Conservation (phyloP, 2,329 filamentous ascomycete genomes). For the Colletotrichum nymphaeae region DNA sequence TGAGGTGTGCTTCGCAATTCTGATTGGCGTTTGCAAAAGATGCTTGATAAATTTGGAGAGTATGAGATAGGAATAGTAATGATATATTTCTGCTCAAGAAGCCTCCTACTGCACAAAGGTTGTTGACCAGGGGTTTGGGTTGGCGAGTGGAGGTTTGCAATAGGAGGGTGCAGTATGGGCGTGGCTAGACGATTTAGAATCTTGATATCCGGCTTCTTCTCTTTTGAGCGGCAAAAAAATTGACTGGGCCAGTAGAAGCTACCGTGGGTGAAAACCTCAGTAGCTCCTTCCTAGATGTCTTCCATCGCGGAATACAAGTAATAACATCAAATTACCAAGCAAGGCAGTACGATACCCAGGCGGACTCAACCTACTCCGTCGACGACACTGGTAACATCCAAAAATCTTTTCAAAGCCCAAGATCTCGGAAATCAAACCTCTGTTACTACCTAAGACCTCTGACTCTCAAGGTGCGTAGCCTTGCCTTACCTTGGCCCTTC, state of each 20-base stretch:
- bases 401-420: no score
- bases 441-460: no score
- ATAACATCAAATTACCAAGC: neutral
- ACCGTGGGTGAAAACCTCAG: neutral
- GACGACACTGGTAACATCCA: neutral
- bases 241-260: neutral
- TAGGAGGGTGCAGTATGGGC: neutral
- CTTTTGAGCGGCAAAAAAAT: neutral
- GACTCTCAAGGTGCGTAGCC: no score
- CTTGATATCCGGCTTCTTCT: neutral
- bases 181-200: neutral
- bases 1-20: neutral
- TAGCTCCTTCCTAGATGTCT: neutral
- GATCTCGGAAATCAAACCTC: no score
- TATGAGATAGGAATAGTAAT: neutral
- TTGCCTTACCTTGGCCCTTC: no score
- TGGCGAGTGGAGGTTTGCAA: neutral
- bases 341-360: neutral
- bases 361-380: neutral
- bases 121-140: no score
- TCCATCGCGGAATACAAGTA: neutral
- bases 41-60: neutral
- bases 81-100: neutral
- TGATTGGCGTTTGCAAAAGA: neutral
- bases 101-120: no score